Evolutionary conservation across 306 rosid species (phyloP), one percentile per base, ranked within the genome.

Genomic region (Crotalaria pallida): DNA sequence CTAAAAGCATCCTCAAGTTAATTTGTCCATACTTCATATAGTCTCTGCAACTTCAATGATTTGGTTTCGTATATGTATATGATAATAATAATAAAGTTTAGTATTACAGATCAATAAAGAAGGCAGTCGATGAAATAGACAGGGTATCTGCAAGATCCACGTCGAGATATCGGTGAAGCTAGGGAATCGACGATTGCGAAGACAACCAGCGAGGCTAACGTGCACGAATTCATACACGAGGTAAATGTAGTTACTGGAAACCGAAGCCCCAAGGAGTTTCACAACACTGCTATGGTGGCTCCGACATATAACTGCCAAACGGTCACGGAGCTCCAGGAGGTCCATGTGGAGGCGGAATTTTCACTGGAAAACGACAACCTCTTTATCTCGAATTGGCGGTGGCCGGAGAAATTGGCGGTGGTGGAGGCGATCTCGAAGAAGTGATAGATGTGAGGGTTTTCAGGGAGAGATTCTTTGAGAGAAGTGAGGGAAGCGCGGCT

Each of bases 111-210:
- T n/a, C n/a, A n/a, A n/a, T n/a, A n/a, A n/a, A n/a, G n/a, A n/a
- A n/a, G n/a, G n/a, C n/a, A n/a, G n/a, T n/a, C n/a, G n/a, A n/a
- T n/a, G n/a, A n/a, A n/a, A n/a, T n/a, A n/a, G n/a, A n/a, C n/a
- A n/a, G n/a, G n/a, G 89, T 87, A 94, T 86, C 60, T 95, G 73
- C 2, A 85, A 84, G 13, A 84, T 79, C 98, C 97, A 94, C 4
- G 87, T 82, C 1, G 87, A 56, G 11, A 94, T 81, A 26, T 81
- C 80, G 1, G 98, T 90, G 79, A 73, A 90, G 82, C 82, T 83
- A 0, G 96, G 96, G 76, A 90, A 90, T 15, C 41, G 74, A 0
- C 82, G 82, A 75, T 84, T 94, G 2, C 92, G 89, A 3, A 94
- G 94, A 49, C 98, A 94, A 4, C 84, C 89, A 0, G 87, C 76